phyloP scores from a whole-genome alignment of 495 filamentous ascomycete species.

The Cercophora scortea region DNA sequence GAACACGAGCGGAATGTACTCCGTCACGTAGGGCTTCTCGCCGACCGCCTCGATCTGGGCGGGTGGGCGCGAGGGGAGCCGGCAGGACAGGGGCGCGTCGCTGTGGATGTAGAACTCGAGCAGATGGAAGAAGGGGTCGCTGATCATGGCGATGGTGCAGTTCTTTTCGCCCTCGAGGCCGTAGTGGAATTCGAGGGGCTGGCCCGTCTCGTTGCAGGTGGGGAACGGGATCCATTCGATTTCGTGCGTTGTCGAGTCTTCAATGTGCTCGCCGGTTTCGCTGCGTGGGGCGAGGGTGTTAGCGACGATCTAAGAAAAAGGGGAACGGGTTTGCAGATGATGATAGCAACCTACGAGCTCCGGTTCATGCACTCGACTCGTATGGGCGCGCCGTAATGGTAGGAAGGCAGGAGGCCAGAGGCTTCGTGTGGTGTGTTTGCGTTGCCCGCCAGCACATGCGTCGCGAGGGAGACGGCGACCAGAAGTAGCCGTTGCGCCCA shows the following conservation, averaged over 20 bases:
- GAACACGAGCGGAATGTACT: constrained; percentile 64
- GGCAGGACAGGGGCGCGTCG: constrained; percentile 88
- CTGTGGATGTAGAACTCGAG: constrained; percentile 98
- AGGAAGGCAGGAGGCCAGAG: constrained; percentile 28
- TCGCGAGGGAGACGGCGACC: background rate
- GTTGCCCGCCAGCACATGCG: no score
- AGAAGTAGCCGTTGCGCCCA: no score
- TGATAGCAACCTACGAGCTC: constrained; percentile 34
- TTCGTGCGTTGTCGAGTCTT: constrained; percentile 59
- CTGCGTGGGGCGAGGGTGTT: constrained; percentile 18
- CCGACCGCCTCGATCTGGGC: constrained; percentile 37
- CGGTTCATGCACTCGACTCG: constrained; percentile 49
- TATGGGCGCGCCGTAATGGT: constrained; percentile 42
- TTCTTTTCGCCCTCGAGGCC: constrained; percentile 78
- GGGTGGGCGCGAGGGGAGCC: constrained; percentile 72
- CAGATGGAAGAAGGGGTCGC: constrained; percentile 90
- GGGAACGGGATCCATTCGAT: constrained; percentile 94
- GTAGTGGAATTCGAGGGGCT: constrained; percentile 77
- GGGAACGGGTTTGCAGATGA: background rate
- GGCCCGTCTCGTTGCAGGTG: constrained; percentile 79
- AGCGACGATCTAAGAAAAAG: background rate
- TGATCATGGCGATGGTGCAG: constrained; percentile 80
- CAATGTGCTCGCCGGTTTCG: constrained; percentile 68
- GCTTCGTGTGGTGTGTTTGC: no score
- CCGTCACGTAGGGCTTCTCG: constrained; percentile 33